Evolutionary conservation across 2,329 filamentous ascomycete genomes (phyloP), one percentile per base, ranked within the genome.

Genomic region (Hirsutella minnesotensis): DNA sequence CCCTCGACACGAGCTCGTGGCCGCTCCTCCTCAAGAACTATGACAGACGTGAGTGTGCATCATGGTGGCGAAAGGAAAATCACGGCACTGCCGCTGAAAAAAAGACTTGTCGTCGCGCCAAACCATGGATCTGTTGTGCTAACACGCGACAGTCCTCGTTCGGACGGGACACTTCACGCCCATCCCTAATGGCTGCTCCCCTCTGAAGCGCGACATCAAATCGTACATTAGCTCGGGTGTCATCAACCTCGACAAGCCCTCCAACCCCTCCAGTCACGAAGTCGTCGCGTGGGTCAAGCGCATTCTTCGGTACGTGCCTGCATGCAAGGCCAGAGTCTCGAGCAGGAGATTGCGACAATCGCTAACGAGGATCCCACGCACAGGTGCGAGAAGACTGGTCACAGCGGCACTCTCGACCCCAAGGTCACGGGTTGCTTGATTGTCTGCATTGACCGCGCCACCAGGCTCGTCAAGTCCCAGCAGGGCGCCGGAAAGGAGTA

Each of bases 401-500:
- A 98, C 77, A 95, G 88, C 55, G 92, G 92, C 63, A 98, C 92
- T 48, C 84, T 98, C 56, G 92, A 98, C 64, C 90, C 90, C 60
- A 96, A 95, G 70, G 92, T 98, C 59, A 98, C 89, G 39, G 89
- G 89, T 56, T 95, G 88, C 67, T 70, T 95, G 62, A 95, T 94
- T 61, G 86, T 94, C 60, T 94, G 86, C 67, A 86, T 96, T 62
- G 92, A 96, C 69, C 88, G 92, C 59, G 92, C 92, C 43, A 98
- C 92, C 52, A 85, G 92, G 58, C 81, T 98, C 45, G 92, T 98
- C 64, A 98, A 98, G 76, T 95, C 89, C 42, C 92, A 98, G 69
- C 92, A 98, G 68, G 89, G 90, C 59, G 92, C 92, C 48, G 92
- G 92, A 76, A 98, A 98, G 73, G 92, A 98, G 72, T 98, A 98